A percentile compares a stretch with the other conserved stretches of the same genome.
phyloP scores from a whole-genome alignment of 73 alveolate genomes.

The Durusdinium trenchii region DNA sequence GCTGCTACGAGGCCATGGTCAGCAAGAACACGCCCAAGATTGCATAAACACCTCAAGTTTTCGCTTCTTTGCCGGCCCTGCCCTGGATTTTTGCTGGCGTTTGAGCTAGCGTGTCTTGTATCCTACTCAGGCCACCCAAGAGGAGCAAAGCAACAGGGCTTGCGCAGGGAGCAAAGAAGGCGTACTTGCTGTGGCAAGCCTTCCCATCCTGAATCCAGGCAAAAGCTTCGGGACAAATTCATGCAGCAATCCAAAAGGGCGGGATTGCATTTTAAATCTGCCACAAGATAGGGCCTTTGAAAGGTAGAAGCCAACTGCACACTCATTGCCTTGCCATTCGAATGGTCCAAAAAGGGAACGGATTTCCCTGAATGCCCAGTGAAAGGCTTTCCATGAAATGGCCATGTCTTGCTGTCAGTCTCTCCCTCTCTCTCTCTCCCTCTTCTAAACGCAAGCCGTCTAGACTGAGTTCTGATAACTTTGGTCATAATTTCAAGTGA shows the following conservation, averaged over 20 bases:
- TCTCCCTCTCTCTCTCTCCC: too few relatives aligned
- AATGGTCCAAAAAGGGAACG: too few relatives aligned
- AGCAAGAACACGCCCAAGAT: slow-evolving; percentile 8
- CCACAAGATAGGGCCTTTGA: neutral
- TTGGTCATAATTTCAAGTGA: too few relatives aligned
- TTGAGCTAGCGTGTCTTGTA: too few relatives aligned
- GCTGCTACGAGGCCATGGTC: slow-evolving; percentile 22
- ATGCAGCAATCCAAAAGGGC: neutral
- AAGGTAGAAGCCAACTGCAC: slow-evolving; percentile 66
- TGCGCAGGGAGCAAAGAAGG: slow-evolving; percentile 63
- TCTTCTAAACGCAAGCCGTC: too few relatives aligned
- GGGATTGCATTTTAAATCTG: neutral
- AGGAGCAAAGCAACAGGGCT: neutral
- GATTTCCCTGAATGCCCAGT: too few relatives aligned
- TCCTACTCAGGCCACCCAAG: neutral
- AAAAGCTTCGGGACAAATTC: neutral
- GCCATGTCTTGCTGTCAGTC: too few relatives aligned
- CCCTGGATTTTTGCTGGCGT: neutral
- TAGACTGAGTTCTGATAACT: too few relatives aligned
- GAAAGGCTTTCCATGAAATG: too few relatives aligned
- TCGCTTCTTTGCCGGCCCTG: neutral
- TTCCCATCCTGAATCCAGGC: slow-evolving; percentile 2
- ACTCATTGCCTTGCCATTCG: slow-evolving; percentile 37
- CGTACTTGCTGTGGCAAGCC: slow-evolving; percentile 43
- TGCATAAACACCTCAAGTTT: slow-evolving; percentile 15